A percentile compares a stretch with the other conserved stretches of the same genome.
Conservation (phyloP, 1,284 basidiomycete genomes). For the Heterobasidion occidentale region DNA sequence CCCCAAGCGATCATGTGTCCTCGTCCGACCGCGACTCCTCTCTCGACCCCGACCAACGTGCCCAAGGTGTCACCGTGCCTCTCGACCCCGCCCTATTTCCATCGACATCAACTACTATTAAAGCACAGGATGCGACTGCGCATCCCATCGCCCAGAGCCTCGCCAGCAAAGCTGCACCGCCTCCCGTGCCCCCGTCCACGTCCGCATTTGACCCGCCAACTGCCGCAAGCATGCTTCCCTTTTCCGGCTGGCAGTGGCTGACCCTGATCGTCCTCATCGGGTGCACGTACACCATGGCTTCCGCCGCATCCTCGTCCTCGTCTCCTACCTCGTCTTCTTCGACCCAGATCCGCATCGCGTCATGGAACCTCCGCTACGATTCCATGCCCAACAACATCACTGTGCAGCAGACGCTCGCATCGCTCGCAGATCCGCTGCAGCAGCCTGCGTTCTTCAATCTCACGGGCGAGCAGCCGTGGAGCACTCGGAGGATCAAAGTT, state of each 20-base stretch:
- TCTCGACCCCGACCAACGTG: too few species aligned
- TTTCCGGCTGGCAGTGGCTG: background rate
- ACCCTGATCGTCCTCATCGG: background rate
- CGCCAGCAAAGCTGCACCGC: too few species aligned
- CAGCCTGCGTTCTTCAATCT: conserved; percentile 25
- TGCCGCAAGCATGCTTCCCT: background rate
- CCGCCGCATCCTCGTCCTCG: background rate
- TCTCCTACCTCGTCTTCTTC: background rate
- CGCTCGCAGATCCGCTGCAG: conserved; percentile 33
- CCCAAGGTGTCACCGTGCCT: too few species aligned
- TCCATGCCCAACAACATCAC: conserved; percentile 40
- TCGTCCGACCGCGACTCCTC: too few species aligned
- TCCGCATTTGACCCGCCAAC: background rate
- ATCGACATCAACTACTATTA: too few species aligned
- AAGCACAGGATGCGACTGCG: too few species aligned
- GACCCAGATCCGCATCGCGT: conserved; percentile 30
- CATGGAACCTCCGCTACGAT: conserved; percentile 52
- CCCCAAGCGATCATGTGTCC: too few species aligned
- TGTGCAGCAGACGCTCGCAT: conserved; percentile 35
- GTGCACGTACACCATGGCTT: background rate
- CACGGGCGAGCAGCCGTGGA: conserved; percentile 42
- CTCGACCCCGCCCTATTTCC: too few species aligned
- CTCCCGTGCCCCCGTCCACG: too few species aligned
- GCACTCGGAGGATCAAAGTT: conserved; percentile 38
- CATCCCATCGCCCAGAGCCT: too few species aligned